phyloP scores from a whole-genome alignment of 2,329 filamentous ascomycete genomes.

The Neocucurbitaria cava region DNA sequence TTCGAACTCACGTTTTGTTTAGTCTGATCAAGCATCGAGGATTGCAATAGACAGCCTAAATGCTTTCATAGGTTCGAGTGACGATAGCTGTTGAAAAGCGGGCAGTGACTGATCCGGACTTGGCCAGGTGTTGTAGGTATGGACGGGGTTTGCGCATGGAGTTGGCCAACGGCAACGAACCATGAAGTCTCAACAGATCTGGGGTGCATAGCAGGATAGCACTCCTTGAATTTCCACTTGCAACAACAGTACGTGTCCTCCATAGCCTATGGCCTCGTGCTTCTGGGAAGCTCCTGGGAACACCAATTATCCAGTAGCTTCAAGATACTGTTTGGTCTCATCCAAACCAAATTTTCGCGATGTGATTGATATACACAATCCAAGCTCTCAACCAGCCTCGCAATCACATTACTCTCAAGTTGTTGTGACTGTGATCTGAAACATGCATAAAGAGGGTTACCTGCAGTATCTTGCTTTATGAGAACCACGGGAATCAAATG shows the following conservation, averaged over 20 bases:
- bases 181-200: constrained; percentile 22
- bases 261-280: constrained; percentile 1
- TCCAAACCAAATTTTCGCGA: not conserved
- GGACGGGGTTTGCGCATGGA: not conserved
- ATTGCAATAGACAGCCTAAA: constrained; percentile 9
- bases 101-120: constrained; percentile 7
- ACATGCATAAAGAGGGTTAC: constrained; percentile 1
- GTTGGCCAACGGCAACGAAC: constrained; percentile 5
- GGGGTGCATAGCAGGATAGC: constrained; percentile 21
- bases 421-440: constrained; percentile 1
- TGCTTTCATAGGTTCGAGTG: not conserved
- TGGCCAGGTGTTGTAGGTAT: constrained; percentile 2
- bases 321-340: not conserved
- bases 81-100: not conserved
- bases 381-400: not conserved
- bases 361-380: not conserved
- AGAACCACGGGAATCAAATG: constrained; percentile 1
- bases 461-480: constrained; percentile 1
- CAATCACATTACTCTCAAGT: not conserved
- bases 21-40: constrained; percentile 6
- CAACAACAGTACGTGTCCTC: constrained; percentile 4
- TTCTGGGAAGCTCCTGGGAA: not conserved
- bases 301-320: constrained; percentile 5
- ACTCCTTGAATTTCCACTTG: constrained; percentile 11
- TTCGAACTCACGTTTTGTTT: constrained; percentile 15